phyloP scores from a whole-genome alignment of 805 yeast genomes.

The Saitoella complicata region DNA sequence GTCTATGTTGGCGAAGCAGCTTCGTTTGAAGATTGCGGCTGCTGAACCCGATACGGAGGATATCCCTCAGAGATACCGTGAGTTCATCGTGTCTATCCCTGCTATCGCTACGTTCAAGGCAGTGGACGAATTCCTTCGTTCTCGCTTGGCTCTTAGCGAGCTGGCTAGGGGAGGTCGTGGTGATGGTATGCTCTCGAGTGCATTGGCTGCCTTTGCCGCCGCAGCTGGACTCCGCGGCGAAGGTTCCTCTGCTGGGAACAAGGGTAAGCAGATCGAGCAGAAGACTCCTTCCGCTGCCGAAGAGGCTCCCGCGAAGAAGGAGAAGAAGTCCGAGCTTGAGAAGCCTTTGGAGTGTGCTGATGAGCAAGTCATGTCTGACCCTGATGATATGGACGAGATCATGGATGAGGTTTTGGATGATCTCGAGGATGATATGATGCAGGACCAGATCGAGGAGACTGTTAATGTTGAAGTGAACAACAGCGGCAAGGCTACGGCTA shows the following conservation, averaged over 20 bases:
- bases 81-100: conserved; percentile 29
- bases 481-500: conserved; percentile 2
- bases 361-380: background rate
- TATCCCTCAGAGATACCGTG: conserved; percentile 14
- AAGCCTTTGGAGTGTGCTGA: background rate
- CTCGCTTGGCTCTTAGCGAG: conserved; percentile 13
- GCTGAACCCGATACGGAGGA: conserved; percentile 17
- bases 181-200: too few species aligned
- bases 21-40: conserved; percentile 39
- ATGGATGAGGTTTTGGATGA: too few species aligned
- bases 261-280: conserved; percentile 8
- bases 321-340: background rate
- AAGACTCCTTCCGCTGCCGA: conserved; percentile 9
- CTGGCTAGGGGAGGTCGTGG: too few species aligned
- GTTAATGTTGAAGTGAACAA: background rate
- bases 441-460: too few species aligned
- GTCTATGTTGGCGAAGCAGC: conserved; percentile 43
- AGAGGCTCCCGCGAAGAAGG: too few species aligned
- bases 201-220: too few species aligned
- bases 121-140: conserved; percentile 29
- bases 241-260: conserved; percentile 2
- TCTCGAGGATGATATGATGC: too few species aligned
- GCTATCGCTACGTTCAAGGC: conserved; percentile 36
- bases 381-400: conserved; percentile 1
- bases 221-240: too few species aligned